Evolutionary conservation across 306 rosid species (phyloP), one percentile per base, ranked within the genome.

Genomic region (Echinosophora koreensis): DNA sequence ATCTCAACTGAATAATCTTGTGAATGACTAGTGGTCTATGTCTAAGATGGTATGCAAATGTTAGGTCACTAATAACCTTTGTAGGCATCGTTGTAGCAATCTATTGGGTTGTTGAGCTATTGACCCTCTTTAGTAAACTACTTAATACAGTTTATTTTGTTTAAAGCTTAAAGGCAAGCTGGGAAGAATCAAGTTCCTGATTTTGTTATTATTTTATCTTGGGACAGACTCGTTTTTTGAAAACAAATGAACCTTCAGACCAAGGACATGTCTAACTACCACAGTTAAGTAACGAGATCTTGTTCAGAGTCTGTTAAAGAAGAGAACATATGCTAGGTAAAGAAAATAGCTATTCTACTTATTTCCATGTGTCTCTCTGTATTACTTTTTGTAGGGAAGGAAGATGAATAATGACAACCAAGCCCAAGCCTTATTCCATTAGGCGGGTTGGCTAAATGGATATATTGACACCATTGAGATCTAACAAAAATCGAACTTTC

Each of bases 181-280:
- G 66, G 67, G 73, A 30, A 42, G 34, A 75, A 74, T 66, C 15
- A 38, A 22, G 52, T 57, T 6, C 50, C 54, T 51, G 12, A 0
- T 61, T 65, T 62, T 38, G 22, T 22, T 22, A 22, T 22, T 44
- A 16, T 76, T 35, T 58, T 44, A 28, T 27, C 55, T 35, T 71
- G 66, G 41, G 5, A 41, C 51, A 4, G 9, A 16, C 3, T 15
- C 4, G 14, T 37, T 15, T 62, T 39, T 39, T 39, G 9, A 5
- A 39, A 39, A 7, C 7, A 4, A 50, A 14, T 13, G 55, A 50
- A 5, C 55, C 55, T 13, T 54, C 18, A 4, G 13, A 4, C 41
- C 1, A 30, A 28, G 65, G 65, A 59, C 17, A 12, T 10, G n/a
- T 44, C 4, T 37, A 5, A 30, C 41, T 10, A 9, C 30, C 12